phyloP scores from a whole-genome alignment of 192 early-diverging fungal genomes.

The Entomortierella beljakovae region DNA sequence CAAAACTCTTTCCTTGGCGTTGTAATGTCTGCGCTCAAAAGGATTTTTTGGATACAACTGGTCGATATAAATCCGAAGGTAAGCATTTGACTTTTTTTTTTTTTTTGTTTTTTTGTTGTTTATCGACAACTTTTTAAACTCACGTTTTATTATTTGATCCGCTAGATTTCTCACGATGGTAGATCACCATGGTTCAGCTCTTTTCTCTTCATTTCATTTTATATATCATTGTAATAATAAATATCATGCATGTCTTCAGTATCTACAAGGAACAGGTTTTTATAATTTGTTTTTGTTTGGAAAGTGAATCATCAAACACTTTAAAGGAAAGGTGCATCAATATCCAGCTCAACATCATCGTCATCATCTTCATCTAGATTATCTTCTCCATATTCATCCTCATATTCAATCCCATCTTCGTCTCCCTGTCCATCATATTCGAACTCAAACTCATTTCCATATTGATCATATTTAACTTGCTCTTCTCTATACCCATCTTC shows the following conservation, averaged over 20 bases:
- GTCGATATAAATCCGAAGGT: conserved; percentile 53
- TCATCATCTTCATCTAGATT: conserved; percentile 11
- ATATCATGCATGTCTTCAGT: not conserved
- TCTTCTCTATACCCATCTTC: not conserved
- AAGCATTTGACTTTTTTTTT: not conserved
- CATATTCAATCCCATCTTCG: conserved; percentile 14
- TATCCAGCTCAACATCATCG: conserved; percentile 33
- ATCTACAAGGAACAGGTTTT: not conserved
- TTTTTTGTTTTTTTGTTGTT: not conserved
- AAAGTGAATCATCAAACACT: conserved; percentile 3
- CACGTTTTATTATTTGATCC: not conserved
- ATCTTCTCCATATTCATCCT: conserved; percentile 14
- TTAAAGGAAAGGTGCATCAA: conserved; percentile 41
- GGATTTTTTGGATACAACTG: conserved; percentile 48
- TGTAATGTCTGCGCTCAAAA: conserved; percentile 52
- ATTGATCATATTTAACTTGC: not conserved
- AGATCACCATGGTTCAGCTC: not conserved
- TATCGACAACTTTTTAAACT: not conserved
- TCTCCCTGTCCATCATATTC: conserved; percentile 9
- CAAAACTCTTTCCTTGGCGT: conserved; percentile 50
- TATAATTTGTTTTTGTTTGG: not conserved
- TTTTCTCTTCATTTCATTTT: not conserved
- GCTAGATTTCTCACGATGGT: conserved; percentile 54
- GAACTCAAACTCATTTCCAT: not conserved
- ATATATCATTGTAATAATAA: conserved; percentile 19